Conservation (phyloP, 163 green algal species). For the Coccomyxa subellipsoidea region DNA sequence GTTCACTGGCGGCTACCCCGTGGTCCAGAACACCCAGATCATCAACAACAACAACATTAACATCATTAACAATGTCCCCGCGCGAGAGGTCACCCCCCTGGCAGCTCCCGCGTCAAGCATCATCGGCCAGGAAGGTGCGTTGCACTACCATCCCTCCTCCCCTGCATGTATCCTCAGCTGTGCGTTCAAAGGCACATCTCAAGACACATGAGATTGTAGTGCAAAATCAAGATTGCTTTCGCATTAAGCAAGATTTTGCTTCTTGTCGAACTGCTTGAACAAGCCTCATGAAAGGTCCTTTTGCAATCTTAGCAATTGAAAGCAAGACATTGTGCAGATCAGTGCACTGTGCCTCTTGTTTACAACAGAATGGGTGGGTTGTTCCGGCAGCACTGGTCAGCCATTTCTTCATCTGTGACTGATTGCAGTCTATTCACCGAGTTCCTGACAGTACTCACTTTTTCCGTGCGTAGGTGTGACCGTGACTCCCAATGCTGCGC, state of each 20-base stretch:
- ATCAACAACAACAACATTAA: conserved; percentile 4
- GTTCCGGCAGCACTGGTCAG: neutral
- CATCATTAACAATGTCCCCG: neutral
- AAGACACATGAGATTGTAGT: too few relatives aligned
- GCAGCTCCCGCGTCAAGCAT: neutral
- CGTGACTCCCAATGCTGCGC: neutral
- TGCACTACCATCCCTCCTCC: neutral
- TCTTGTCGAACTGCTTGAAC: too few relatives aligned
- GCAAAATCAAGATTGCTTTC: too few relatives aligned
- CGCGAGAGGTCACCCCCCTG: neutral
- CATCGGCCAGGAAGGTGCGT: neutral
- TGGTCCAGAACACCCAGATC: neutral
- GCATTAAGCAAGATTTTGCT: too few relatives aligned
- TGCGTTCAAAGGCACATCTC: neutral
- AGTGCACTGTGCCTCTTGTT: too few relatives aligned
- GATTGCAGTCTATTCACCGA: neutral
- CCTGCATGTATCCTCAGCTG: neutral
- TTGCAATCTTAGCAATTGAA: too few relatives aligned
- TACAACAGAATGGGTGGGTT: too few relatives aligned
- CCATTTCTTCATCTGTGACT: neutral
- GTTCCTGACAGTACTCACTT: neutral
- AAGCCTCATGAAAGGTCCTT: too few relatives aligned
- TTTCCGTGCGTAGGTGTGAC: neutral
- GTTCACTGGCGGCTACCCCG: neutral
- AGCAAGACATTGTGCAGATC: too few relatives aligned